phyloP scores from a whole-genome alignment of 306 rosid genomes.

The Begonia fuchsioides region DNA sequence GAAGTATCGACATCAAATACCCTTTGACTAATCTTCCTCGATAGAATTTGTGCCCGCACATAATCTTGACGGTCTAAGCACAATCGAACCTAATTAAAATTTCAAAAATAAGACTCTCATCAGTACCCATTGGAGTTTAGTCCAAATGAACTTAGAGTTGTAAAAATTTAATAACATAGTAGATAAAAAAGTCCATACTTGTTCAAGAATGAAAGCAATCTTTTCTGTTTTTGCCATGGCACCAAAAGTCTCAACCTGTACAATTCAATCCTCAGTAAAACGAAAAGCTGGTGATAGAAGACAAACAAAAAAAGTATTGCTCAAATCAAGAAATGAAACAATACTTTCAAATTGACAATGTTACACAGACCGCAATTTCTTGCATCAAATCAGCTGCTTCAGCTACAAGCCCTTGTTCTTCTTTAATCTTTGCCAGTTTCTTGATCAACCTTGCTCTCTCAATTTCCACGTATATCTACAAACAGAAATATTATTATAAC shows the following conservation, averaged over 20 bases:
- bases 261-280: constrained; percentile 7
- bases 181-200: constrained; percentile 28
- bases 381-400: constrained; percentile 99
- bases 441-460: constrained; percentile 76
- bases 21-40: constrained; percentile 71
- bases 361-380: constrained; percentile 58
- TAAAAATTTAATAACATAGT: too few species aligned
- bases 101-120: too few species aligned
- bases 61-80: constrained; percentile 70
- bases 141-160: too few species aligned
- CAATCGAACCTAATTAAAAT: constrained; percentile 39
- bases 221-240: constrained; percentile 92
- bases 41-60: constrained; percentile 71
- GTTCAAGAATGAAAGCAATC: constrained; percentile 83
- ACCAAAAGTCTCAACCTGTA: constrained; percentile 89
- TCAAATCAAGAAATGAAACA: constrained; percentile 2
- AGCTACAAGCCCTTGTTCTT: constrained; percentile 73
- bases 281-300: background rate
- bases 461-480: constrained; percentile 70
- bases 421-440: constrained; percentile 88
- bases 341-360: background rate
- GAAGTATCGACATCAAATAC: constrained; percentile 51
- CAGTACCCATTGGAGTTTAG: too few species aligned
- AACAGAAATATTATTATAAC: background rate
- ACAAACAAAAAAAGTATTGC: background rate